A percentile compares a stretch with the other conserved stretches of the same genome.
Evolutionary conservation across 75 land plant genomes (phyloP).

Genomic region (Cupressus sempervirens): DNA sequence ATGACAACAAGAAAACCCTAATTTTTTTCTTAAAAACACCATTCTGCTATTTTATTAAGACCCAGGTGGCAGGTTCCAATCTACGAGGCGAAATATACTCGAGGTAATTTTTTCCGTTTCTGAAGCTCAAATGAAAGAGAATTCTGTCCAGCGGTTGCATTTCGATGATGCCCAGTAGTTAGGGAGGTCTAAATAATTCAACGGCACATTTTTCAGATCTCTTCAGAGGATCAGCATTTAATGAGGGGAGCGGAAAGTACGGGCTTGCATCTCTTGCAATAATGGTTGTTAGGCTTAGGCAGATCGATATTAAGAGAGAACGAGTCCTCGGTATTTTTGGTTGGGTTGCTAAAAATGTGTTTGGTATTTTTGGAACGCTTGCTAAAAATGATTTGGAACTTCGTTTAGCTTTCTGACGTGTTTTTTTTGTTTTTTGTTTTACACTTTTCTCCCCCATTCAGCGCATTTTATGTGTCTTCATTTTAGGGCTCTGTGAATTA

Average conservation of each 20-base stretch:
- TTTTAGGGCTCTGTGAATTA: background rate
- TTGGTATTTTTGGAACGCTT: background rate
- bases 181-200: background rate
- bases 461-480: background rate
- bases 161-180: background rate
- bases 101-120: background rate
- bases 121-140: background rate
- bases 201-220: conserved; percentile 1
- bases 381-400: background rate
- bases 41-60: background rate
- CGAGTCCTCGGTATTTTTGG: background rate
- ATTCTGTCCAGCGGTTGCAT: background rate
- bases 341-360: background rate
- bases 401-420: background rate
- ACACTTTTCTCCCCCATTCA: background rate
- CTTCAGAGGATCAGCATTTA: background rate
- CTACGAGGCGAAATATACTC: background rate
- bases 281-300: background rate
- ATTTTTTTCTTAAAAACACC: background rate
- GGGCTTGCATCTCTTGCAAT: background rate
- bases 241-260: background rate
- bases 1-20: background rate
- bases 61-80: background rate
- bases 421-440: background rate
- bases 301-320: no score